These are phyloP conservation scores for Nicotiana undulata DNA, from an alignment of 257 asterid genomes.

Conservation along the genomic window DNA sequence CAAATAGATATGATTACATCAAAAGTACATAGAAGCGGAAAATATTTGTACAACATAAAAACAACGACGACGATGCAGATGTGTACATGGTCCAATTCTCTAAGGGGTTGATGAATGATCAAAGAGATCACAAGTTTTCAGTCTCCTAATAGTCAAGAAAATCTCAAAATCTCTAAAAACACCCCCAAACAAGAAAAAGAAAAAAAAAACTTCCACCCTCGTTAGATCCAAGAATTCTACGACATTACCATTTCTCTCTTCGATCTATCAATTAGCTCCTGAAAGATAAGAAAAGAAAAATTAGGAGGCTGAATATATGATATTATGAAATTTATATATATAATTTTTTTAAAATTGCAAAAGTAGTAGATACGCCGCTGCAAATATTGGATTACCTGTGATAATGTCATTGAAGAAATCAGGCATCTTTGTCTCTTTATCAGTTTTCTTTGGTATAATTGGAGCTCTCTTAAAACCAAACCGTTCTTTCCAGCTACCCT, in stretches of 20 bases:
- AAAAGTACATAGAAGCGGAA: neutral
- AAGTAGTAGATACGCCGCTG: too few relatives aligned
- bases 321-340: neutral
- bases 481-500: conserved; percentile 64
- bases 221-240: conserved; percentile 3
- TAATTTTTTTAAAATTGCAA: too few relatives aligned
- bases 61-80: conserved; percentile 1
- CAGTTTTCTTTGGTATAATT: conserved; percentile 30
- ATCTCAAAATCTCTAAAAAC: conserved; percentile 1
- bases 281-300: neutral
- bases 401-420: conserved; percentile 9
- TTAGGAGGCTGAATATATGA: neutral
- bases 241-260: neutral
- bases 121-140: neutral
- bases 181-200: neutral
- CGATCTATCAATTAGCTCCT: neutral
- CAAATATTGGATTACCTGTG: neutral
- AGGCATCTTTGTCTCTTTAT: conserved; percentile 1
- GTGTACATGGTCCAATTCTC: neutral
- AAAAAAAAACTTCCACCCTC: neutral
- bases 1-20: neutral
- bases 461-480: conserved; percentile 51
- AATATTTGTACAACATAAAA: conserved; percentile 11
- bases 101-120: neutral
- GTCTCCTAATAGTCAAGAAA: neutral